A percentile compares a stretch with the other conserved stretches of the same genome.
Conservation (phyloP, 1,284 basidiomycete genomes). For the Moesziomyces sp. region DNA sequence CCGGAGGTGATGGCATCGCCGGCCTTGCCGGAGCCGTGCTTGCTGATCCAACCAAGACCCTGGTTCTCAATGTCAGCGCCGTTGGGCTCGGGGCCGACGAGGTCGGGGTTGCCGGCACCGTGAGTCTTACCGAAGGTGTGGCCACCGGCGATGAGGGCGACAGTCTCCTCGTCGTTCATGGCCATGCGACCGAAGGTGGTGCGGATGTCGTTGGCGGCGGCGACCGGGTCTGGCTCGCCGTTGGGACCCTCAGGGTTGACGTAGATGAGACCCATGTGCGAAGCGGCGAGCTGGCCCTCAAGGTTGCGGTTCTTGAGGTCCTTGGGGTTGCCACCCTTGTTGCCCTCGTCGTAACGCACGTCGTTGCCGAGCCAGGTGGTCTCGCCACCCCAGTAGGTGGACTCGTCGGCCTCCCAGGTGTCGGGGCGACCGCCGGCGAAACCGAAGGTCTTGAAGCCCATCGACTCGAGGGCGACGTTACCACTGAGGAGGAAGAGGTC, state of each 20-base stretch:
- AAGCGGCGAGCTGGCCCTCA: slow-evolving; percentile 24
- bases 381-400: slow-evolving; percentile 48
- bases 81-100: slow-evolving; percentile 42
- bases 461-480: slow-evolving; percentile 45
- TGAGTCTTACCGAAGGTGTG: slow-evolving; percentile 48
- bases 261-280: slow-evolving; percentile 47
- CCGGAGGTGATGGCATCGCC: slow-evolving; percentile 37
- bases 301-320: slow-evolving; percentile 45
- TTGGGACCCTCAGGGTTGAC: slow-evolving; percentile 50
- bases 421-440: slow-evolving; percentile 41
- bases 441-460: slow-evolving; percentile 48
- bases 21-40: slow-evolving; percentile 33
- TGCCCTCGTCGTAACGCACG: slow-evolving; percentile 37
- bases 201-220: slow-evolving; percentile 40
- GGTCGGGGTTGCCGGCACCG: slow-evolving; percentile 38
- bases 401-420: slow-evolving; percentile 48
- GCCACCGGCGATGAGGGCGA: slow-evolving; percentile 44
- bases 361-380: slow-evolving; percentile 47
- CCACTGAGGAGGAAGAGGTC: slow-evolving; percentile 33
- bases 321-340: slow-evolving; percentile 30
- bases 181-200: slow-evolving; percentile 47
- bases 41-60: slow-evolving; percentile 36
- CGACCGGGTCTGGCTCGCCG: slow-evolving; percentile 34
- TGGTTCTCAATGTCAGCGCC: slow-evolving; percentile 33
- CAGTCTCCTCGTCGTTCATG: slow-evolving; percentile 45